Evolutionary conservation across 2,329 filamentous ascomycete genomes (phyloP), one percentile per base, ranked within the genome.

Genomic region (Bipolaris gigantea): DNA sequence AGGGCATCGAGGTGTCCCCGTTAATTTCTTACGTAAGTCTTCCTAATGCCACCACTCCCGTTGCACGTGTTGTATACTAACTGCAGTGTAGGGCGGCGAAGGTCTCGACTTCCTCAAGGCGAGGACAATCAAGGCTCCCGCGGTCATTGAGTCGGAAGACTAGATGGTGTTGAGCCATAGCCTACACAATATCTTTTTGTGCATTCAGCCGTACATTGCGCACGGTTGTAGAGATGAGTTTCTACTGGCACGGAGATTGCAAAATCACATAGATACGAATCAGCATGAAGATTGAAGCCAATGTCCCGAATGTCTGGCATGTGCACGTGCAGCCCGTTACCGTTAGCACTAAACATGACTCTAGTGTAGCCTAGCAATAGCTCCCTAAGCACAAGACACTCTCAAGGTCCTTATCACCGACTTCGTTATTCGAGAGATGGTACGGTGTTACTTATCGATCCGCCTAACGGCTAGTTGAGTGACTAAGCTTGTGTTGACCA

Each of bases 11-110:
- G 75, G 86, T 99, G 16, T 96, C 92, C 49, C 94, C 94, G 34
- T 79, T 96, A 67, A 89, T 95, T 73, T 97, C 92, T 84, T 99
- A 99, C 73, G 92, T 95, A 85, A 85, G 90, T 89, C 10, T 32
- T 35, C 18, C 15, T 7, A 21, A 7, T n/a, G 18, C 25, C 32
- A 32, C 18, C 4, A 34, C n/a, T 16, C n/a, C 27, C 21, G 15
- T 41, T 16, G 19, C 13, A n/a, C 7, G 16, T 33, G 21, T 18
- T 16, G 16, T 25, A 32, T 41, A 18, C 53, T 55, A 39, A 55
- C 8, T 48, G 19, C 8, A 19, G n/a, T 10, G 32, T 57, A 85
- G 83, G 82, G 80, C 48, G 85, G 85, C 51, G 85, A 88, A 73
- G 84, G 84, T 25, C 76, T 86, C 56, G 83, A 83, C 38, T 87